These are phyloP conservation scores for Isochrysis galbana DNA, from an alignment of 78 protist genomes.

Conservation along the genomic window DNA sequence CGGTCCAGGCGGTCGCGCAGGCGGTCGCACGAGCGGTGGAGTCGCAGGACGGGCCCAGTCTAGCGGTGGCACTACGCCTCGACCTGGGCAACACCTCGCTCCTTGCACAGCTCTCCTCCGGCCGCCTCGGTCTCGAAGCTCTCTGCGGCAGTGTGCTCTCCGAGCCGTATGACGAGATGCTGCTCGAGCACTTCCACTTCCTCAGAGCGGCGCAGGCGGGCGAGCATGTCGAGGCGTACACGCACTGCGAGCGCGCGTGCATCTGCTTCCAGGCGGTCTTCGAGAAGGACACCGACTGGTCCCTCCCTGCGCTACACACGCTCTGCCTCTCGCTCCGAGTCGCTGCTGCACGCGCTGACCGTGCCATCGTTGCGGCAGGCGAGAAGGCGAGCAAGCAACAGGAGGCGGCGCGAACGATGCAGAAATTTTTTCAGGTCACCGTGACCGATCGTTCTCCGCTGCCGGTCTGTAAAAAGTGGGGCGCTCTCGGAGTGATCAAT, in stretches of 20 bases:
- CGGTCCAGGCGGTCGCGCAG: background rate
- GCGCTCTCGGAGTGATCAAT: constrained; percentile 23
- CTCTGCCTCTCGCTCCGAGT: background rate
- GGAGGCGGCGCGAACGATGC: background rate
- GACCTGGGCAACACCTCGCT: background rate
- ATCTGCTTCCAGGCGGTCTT: background rate
- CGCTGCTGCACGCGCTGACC: constrained; percentile 5
- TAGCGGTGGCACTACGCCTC: background rate
- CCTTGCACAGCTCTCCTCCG: background rate
- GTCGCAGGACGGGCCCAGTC: background rate
- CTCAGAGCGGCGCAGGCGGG: too few species aligned
- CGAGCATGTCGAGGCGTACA: background rate
- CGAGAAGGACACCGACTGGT: constrained; percentile 13
- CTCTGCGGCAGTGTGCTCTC: background rate
- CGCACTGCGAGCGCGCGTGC: background rate
- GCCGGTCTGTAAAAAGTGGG: constrained; percentile 6
- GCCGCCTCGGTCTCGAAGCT: background rate
- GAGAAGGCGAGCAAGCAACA: background rate
- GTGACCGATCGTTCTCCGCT: constrained; percentile 10
- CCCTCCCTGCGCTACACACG: constrained; percentile 2
- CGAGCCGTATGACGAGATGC: constrained; percentile 12
- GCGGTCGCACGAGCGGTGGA: background rate
- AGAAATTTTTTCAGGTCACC: background rate
- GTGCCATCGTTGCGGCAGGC: background rate
- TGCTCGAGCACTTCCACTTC: background rate